These are phyloP conservation scores for Leptographium lundbergii DNA, from an alignment of 2,329 filamentous ascomycete genomes.

Conservation along the genomic window DNA sequence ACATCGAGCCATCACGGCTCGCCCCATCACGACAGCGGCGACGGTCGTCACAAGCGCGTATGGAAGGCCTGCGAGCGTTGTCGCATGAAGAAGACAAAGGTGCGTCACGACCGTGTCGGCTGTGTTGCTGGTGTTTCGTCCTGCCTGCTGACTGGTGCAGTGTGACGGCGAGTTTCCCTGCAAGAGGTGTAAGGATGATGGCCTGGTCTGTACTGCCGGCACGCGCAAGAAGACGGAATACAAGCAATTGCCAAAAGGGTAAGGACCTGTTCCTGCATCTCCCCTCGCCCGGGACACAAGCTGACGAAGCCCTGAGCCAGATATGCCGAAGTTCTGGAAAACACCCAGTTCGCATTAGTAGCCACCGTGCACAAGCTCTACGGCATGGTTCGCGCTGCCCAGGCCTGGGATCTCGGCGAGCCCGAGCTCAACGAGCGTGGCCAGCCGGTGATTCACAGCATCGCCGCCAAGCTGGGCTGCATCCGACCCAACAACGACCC, in stretches of 20 bases:
- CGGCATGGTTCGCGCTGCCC: slow-evolving; percentile 45
- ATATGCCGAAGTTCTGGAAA: slow-evolving; percentile 52
- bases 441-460: slow-evolving; percentile 52
- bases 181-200: slow-evolving; percentile 54
- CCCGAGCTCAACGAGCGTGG: slow-evolving; percentile 51
- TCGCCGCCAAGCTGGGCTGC: slow-evolving; percentile 50
- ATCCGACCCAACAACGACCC: slow-evolving; percentile 50
- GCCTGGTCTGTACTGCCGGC: slow-evolving; percentile 49
- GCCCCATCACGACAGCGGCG: slow-evolving; percentile 27
- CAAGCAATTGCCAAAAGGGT: slow-evolving; percentile 52
- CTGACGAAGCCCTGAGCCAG: slow-evolving; percentile 19
- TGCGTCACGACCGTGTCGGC: slow-evolving; percentile 18
- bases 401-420: slow-evolving; percentile 49
- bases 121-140: neutral
- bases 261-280: slow-evolving; percentile 15
- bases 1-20: slow-evolving; percentile 12
- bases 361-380: slow-evolving; percentile 55
- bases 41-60: slow-evolving; percentile 49
- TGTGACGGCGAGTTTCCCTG: slow-evolving; percentile 55
- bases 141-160: slow-evolving; percentile 19
- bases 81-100: slow-evolving; percentile 60
- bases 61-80: slow-evolving; percentile 57
- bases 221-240: slow-evolving; percentile 56
- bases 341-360: slow-evolving; percentile 51
- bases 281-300: no score